Evolutionary conservation across 306 rosid species (phyloP).

Genomic region (Casuarina glauca): DNA sequence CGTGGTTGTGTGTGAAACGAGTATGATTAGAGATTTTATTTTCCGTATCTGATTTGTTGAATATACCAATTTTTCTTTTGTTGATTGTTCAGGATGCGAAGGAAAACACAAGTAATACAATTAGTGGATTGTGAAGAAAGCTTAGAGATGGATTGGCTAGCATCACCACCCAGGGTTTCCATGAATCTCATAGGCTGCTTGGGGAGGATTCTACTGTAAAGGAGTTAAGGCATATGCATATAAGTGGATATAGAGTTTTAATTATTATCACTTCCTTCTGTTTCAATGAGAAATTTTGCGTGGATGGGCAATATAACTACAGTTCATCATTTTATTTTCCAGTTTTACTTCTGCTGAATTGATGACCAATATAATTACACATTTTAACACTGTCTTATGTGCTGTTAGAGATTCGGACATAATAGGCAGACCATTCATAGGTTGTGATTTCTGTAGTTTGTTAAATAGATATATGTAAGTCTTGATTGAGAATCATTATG

Average conservation of each 20-base stretch:
- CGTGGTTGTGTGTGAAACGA: neutral
- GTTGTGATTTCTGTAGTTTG: neutral
- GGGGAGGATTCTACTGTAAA: constrained; percentile 68
- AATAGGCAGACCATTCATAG: neutral
- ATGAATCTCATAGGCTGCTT: constrained; percentile 15
- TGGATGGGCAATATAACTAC: neutral
- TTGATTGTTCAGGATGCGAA: constrained; percentile 40
- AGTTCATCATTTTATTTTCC: neutral
- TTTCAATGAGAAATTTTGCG: neutral
- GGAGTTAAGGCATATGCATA: constrained; percentile 57
- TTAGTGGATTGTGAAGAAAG: constrained; percentile 53
- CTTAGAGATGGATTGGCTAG: constrained; percentile 86
- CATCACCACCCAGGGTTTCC: constrained; percentile 73
- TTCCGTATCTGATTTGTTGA: neutral
- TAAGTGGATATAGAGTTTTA: neutral
- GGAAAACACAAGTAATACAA: constrained; percentile 15
- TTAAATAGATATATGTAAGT: neutral
- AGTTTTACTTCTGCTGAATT: neutral
- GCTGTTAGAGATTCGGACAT: neutral
- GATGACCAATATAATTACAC: neutral
- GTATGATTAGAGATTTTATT: neutral
- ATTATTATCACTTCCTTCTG: neutral
- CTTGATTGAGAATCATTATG: neutral
- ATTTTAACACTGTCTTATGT: neutral
- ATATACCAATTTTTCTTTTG: neutral